Base-by-base conservation (phyloP, 257 asterid species). In the Ophiorrhiza pumila region DNA sequence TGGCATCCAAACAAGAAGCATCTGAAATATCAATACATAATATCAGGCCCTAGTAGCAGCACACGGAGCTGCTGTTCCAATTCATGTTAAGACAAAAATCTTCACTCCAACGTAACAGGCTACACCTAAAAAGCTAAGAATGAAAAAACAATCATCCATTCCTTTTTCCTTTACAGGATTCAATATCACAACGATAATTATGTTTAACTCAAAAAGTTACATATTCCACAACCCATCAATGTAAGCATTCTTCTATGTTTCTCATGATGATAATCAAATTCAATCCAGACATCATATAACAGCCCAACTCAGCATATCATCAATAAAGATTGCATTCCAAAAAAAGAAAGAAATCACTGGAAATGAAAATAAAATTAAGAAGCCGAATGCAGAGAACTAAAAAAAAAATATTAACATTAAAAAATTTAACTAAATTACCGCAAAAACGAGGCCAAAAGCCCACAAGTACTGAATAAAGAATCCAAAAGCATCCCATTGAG, bases 361-460 rank as follows among this genome's bases (percentile, higher is more conserved):
- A 58, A 5, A 42, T 13, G n/a, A 23, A 31, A 3, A 58, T 20
- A 27, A 17, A 35, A 13, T 29, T 58, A 6, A 53, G 7, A 17
- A 39, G 3, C 52, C n/a, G 0, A 37, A 37, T 17, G 22, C 18
- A 27, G 15, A 58, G 39, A 43, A 9, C 6, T 15, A 29, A 11
- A 43, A 1, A 7, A 37, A 15, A 22, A n/a, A 20, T n/a, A n/a
- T n/a, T n/a, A n/a, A n/a, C n/a, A n/a, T n/a, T n/a, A n/a, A n/a
- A n/a, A n/a, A n/a, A n/a, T n/a, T n/a, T n/a, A n/a, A n/a, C n/a
- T n/a, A n/a, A 50, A 46, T 73, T 87, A 94, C 99, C 93, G 93
- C 95, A 35, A 95, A 94, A 75, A 90, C 74, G 55, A 90, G 64
- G 75, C 98, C 97, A 50, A 95, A 89, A 84, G 97, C 99, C 99